A percentile compares a stretch with the other conserved stretches of the same genome.
Conservation (phyloP, 208 protist species). For the Wallacemonas sp. region DNA sequence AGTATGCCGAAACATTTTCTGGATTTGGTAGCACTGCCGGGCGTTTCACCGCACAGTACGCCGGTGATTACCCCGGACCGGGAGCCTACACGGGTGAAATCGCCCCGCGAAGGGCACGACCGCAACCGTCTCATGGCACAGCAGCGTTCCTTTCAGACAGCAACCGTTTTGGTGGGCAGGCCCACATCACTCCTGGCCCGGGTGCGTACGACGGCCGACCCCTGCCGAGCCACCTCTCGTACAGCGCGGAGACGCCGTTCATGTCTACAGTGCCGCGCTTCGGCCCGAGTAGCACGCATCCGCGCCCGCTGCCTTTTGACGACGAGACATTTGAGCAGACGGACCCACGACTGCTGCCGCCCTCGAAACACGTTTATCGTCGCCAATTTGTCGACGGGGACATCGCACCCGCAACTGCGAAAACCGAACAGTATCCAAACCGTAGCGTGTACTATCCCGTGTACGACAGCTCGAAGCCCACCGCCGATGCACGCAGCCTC, state of each 20-base stretch:
- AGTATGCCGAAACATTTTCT: constrained; percentile 38
- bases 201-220: constrained; percentile 48
- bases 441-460: constrained; percentile 51
- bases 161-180: constrained; percentile 33
- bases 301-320: constrained; percentile 4
- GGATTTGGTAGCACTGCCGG: constrained; percentile 62
- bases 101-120: constrained; percentile 51
- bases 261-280: constrained; percentile 63
- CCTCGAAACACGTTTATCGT: neutral
- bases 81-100: constrained; percentile 76
- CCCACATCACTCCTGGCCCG: constrained; percentile 42
- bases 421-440: constrained; percentile 3
- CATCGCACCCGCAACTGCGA: constrained; percentile 4
- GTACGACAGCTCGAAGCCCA: constrained; percentile 74
- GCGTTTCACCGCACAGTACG: constrained; percentile 29
- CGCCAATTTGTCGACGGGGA: constrained; percentile 31
- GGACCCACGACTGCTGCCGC: constrained; percentile 1
- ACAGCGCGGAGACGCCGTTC: constrained; percentile 58
- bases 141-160: constrained; percentile 53
- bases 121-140: constrained; percentile 21
- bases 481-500: constrained; percentile 33
- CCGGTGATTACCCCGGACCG: constrained; percentile 50
- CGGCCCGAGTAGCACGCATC: constrained; percentile 14
- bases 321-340: constrained; percentile 4
- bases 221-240: constrained; percentile 28